Conservation (phyloP, 176 grass and related monocot genomes). For the Metroxylon sagu region DNA sequence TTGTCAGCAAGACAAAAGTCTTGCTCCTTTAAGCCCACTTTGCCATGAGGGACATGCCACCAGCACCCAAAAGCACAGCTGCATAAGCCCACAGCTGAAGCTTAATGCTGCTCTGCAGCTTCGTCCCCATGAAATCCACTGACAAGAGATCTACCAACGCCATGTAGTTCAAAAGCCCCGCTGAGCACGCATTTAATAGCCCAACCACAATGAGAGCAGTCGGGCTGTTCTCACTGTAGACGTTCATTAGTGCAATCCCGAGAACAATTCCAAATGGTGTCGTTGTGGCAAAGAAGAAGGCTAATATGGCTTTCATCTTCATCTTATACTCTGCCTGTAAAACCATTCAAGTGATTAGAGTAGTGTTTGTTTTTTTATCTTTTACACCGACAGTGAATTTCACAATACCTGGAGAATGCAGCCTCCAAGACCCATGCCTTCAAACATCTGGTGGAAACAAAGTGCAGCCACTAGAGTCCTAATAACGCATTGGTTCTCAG, state of each 20-base stretch:
- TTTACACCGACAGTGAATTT: too few relatives aligned
- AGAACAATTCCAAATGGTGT: constrained; percentile 1
- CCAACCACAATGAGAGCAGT: constrained; percentile 11
- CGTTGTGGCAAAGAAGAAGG: constrained; percentile 10
- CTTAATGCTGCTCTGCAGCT: constrained; percentile 1
- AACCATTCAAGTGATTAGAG: background rate
- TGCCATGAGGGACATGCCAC: constrained; percentile 9
- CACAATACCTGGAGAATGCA: background rate
- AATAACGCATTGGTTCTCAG: background rate
- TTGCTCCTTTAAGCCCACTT: too few relatives aligned
- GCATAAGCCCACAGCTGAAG: background rate
- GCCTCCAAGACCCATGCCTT: background rate
- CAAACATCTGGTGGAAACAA: constrained; percentile 1
- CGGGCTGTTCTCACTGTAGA: constrained; percentile 1
- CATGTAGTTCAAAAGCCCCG: constrained; percentile 10
- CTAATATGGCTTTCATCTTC: constrained; percentile 1
- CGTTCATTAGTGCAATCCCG: background rate
- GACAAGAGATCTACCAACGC: constrained; percentile 8
- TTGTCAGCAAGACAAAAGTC: too few relatives aligned
- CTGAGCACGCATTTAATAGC: background rate
- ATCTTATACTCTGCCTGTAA: background rate
- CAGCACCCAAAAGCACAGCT: background rate
- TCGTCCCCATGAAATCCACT: constrained; percentile 4
- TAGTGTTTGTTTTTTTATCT: background rate
- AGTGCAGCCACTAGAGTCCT: background rate